Conservation (phyloP, 2,329 filamentous ascomycete species). For the Arachnomyces sp. region DNA sequence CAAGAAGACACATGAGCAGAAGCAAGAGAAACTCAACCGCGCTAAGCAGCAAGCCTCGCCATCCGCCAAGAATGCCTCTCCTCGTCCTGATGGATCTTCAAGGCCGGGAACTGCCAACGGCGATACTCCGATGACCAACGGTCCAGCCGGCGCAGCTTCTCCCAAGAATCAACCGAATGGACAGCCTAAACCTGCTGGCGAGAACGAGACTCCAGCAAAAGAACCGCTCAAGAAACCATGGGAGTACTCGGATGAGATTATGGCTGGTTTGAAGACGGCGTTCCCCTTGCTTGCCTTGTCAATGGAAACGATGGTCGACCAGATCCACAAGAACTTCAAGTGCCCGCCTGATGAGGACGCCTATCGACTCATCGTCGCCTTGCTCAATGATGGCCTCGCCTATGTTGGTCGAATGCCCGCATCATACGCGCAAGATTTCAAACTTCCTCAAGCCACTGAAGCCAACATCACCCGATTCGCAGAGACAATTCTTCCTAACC, state of each 20-base stretch:
- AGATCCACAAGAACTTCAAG: constrained; percentile 98
- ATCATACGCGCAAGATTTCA: constrained; percentile 83
- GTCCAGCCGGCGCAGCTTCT: constrained; percentile 40
- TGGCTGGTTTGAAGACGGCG: constrained; percentile 90
- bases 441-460: constrained; percentile 82
- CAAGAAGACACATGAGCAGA: constrained; percentile 72
- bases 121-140: constrained; percentile 39
- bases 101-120: constrained; percentile 38
- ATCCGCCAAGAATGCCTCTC: constrained; percentile 23
- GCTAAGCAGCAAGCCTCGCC: constrained; percentile 55
- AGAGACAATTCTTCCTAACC: constrained; percentile 86
- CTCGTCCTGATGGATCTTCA: constrained; percentile 19
- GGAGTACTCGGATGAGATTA: constrained; percentile 94
- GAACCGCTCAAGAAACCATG: constrained; percentile 68
- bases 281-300: constrained; percentile 92
- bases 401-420: constrained; percentile 83
- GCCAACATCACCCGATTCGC: constrained; percentile 95
- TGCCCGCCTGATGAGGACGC: constrained; percentile 97
- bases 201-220: constrained; percentile 28
- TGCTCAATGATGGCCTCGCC: constrained; percentile 89
- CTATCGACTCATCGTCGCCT: constrained; percentile 90
- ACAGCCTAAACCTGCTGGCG: constrained; percentile 17
- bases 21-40: constrained; percentile 52
- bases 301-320: constrained; percentile 99
- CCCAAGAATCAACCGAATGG: constrained; percentile 8